Evolutionary conservation across 2,329 filamentous ascomycete genomes (phyloP), one percentile per base, ranked within the genome.

Genomic region (Gnomoniopsis sp.): DNA sequence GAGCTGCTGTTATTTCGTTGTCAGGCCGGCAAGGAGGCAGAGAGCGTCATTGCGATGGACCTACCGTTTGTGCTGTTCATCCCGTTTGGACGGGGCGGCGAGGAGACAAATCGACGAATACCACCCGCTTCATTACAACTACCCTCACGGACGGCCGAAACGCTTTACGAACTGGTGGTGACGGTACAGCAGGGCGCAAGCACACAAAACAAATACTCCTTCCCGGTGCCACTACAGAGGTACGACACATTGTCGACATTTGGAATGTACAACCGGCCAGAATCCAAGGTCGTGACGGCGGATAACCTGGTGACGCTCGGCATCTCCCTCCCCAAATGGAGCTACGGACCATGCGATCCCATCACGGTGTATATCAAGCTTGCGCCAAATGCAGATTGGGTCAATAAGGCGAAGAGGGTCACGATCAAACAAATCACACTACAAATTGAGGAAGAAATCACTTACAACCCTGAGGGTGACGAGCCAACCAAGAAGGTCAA

Each of bases 241-340:
- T 99, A 98, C 77, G 95, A 99, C 73, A 99, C 93, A 1, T 80
- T 99, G 51, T 97, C 93, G 46, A 98, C 95, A 1, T 99, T 99
- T 76, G 95, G 95, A 74, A 98, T 98, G 95, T 99, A 98, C 79
- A 98, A 98, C 75, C 88, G 92, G 56, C 93, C 93, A 17, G 93
- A 97, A 73, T 89, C 89, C 60, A 91, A 91, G 57, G 89, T 96
- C 68, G 85, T 88, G 61, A 90, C 92, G 34, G 86, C 89, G 53
- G 95, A 98, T 76, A 95, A 96, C 72, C 78, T 98, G 56, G 91
- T 98, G 61, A 96, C 91, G 10, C 79, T 98, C 56, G 91, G 90
- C 49, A 96, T 97, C 65, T 96, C 92, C 62, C 79, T 99, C 65
- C 93, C 95, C 23, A 86, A 92, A 62, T 97, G 93, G 92, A 97